Base-by-base conservation (phyloP, 345 rosid species). In the Lepidium africanum region DNA sequence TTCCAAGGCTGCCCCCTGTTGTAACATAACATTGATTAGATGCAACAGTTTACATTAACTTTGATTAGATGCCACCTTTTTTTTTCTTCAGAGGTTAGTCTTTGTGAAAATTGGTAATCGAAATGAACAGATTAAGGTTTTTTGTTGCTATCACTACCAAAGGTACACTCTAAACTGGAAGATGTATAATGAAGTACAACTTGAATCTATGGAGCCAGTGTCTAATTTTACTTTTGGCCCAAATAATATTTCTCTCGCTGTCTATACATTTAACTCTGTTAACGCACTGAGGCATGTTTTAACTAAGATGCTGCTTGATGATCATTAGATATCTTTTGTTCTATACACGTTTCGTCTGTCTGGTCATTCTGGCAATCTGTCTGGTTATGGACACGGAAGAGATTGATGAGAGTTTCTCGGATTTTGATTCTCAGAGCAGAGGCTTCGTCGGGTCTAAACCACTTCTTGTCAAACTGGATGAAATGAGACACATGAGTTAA, bases 361-460 rank as follows among this genome's bases (percentile, higher is more conserved):
- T 69, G 21, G 48, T 48, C 65, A 38, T 27, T 47, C 57, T 59
- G 17, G 33, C 58, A 0, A 17, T 46, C 46, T 36, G 42, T 46
- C 50, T 75, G 45, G 23, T 38, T 65, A 51, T 80, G 76, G 21
- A 38, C 73, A 59, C 62, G 56, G 66, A 94, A 89, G 60, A 83
- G 84, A 43, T 78, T 56, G 55, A 75, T 9, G 19, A 94, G 93
- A 54, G 82, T 64, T 9, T 77, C 75, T 40, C 75, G 71, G 69
- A 94, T 89, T 83, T 81, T 86, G 65, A 3, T 56, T 74, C 97
- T 87, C 86, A 94, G 71, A 32, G 81, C 79, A 30, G 96, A 91
- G 57, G 99, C 97, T 67, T 89, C 86, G 75, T 86, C 86, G 2
- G 96, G 96, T 72, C 60, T 83, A 78, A 94, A 94, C 99, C 99